phyloP scores from a whole-genome alignment of 805 yeast genomes.

The Pichia phayaonensis region DNA sequence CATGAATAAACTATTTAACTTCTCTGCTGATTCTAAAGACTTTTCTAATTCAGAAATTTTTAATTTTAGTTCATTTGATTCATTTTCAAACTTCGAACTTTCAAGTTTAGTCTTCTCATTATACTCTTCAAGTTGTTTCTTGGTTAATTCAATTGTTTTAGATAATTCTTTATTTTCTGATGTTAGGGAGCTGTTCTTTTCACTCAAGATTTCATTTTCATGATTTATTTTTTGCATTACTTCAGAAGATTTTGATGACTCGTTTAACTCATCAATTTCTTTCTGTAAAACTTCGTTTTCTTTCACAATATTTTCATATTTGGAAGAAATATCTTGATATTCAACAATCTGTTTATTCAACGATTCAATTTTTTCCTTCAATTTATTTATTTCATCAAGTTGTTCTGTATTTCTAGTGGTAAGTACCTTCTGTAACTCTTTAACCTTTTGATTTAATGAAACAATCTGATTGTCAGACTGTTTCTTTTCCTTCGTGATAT shows the following conservation, averaged over 20 bases:
- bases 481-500: slow-evolving; percentile 26
- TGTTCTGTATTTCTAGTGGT: slow-evolving; percentile 27
- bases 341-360: neutral
- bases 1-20: slow-evolving; percentile 19
- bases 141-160: neutral
- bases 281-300: slow-evolving; percentile 8
- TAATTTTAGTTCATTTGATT: slow-evolving; percentile 1
- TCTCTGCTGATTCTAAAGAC: slow-evolving; percentile 19
- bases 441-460: slow-evolving; percentile 9
- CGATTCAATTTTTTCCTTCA: slow-evolving; percentile 3
- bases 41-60: slow-evolving; percentile 15
- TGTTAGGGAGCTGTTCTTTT: slow-evolving; percentile 1
- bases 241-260: neutral
- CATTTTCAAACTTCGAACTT: neutral
- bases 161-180: neutral
- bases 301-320: neutral
- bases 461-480: slow-evolving; percentile 11
- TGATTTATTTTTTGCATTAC: neutral
- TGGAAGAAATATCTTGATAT: neutral
- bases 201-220: neutral
- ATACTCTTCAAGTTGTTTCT: neutral
- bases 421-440: slow-evolving; percentile 10
- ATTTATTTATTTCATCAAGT: slow-evolving; percentile 10
- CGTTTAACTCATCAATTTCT: slow-evolving; percentile 2
- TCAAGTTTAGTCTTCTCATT: neutral